A percentile compares a stretch with the other conserved stretches of the same genome.
These are phyloP conservation scores for Trypanosoma brucei DNA, from an alignment of 208 protist species.

Conservation along the genomic window DNA sequence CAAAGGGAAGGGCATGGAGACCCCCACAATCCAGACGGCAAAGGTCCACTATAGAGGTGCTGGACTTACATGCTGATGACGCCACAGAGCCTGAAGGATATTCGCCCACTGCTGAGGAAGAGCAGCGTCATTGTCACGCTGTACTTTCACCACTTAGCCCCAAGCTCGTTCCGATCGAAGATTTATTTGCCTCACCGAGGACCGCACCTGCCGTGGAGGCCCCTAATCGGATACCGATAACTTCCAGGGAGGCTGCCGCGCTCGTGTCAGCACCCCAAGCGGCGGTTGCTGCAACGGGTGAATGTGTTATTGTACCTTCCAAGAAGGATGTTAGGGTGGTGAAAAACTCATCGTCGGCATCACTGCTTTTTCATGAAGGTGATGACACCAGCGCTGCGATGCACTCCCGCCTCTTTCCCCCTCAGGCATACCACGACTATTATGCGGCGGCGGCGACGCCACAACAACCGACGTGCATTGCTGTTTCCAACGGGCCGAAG, in stretches of 20 bases:
- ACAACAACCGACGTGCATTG: slow-evolving; percentile 6
- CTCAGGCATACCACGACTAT: background rate
- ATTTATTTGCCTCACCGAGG: background rate
- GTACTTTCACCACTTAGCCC: background rate
- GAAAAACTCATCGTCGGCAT: background rate
- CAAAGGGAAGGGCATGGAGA: background rate
- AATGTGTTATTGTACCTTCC: slow-evolving; percentile 22
- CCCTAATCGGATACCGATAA: slow-evolving; percentile 15
- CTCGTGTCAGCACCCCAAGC: slow-evolving; percentile 7
- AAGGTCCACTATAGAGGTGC: background rate
- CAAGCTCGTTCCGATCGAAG: background rate
- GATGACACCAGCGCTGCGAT: background rate
- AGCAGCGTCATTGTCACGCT: slow-evolving; percentile 4
- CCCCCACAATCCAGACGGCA: background rate
- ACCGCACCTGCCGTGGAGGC: background rate
- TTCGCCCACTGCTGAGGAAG: background rate
- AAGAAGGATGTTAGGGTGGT: slow-evolving; percentile 15
- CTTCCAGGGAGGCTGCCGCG: slow-evolving; percentile 16
- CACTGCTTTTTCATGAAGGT: background rate
- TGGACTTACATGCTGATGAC: background rate
- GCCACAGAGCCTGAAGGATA: background rate
- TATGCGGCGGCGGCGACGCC: background rate
- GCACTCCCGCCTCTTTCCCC: background rate
- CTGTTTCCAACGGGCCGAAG: slow-evolving; percentile 12
- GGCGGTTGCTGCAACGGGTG: background rate